Conservation (phyloP, 371 early-diverging fungal genomes). For the Blakeslea trispora region DNA sequence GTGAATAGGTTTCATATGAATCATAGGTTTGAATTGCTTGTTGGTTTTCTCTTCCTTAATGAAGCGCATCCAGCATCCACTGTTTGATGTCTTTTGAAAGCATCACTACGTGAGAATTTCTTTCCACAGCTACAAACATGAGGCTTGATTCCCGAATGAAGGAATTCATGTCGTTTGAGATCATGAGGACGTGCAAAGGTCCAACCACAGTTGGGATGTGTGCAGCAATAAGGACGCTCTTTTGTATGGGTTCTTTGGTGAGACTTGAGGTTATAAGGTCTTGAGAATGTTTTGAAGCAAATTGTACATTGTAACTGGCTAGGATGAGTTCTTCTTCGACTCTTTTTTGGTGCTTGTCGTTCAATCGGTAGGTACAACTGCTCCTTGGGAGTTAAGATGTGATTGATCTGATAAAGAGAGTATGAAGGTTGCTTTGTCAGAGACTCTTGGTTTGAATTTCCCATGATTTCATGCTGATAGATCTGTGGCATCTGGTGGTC, state of each 20-base stretch:
- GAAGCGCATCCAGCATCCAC: slow-evolving; percentile 20
- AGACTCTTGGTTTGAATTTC: neutral
- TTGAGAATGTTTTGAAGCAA: neutral
- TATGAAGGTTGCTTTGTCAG: neutral
- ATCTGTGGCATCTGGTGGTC: neutral
- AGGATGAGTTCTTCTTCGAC: slow-evolving; percentile 3
- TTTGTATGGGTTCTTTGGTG: slow-evolving; percentile 67
- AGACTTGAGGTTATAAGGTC: slow-evolving; percentile 54
- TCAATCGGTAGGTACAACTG: no score
- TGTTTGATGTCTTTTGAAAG: slow-evolving; percentile 58
- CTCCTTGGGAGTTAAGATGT: no score
- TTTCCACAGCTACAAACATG: slow-evolving; percentile 64
- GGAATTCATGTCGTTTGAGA: slow-evolving; percentile 76
- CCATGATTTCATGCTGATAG: neutral
- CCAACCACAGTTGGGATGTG: slow-evolving; percentile 29
- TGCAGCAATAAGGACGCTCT: slow-evolving; percentile 1
- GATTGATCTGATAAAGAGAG: no score
- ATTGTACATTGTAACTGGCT: slow-evolving; percentile 11
- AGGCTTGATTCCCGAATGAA: slow-evolving; percentile 64
- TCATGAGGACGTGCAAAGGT: slow-evolving; percentile 75
- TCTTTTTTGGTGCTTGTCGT: neutral
- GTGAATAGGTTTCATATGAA: neutral
- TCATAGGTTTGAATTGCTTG: neutral
- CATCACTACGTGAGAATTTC: slow-evolving; percentile 75
- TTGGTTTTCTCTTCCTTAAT: slow-evolving; percentile 7